Evolutionary conservation across 2,329 filamentous ascomycete genomes (phyloP).

Genomic region (Fusarium multiceps): DNA sequence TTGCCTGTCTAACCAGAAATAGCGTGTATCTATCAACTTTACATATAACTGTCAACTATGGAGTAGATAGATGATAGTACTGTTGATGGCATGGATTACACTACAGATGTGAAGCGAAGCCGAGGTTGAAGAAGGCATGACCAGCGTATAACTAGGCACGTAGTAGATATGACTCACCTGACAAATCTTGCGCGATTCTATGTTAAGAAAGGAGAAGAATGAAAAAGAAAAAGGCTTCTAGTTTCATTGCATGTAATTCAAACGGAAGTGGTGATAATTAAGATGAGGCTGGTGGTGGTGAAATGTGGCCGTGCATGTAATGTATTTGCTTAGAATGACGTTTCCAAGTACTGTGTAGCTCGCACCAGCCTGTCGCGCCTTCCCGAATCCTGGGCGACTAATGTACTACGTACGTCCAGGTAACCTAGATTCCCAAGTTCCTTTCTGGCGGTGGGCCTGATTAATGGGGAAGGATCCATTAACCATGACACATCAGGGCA

Average conservation of each 20-base stretch:
- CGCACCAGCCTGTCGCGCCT: not conserved
- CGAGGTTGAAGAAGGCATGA: not conserved
- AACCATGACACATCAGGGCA: constrained; percentile 22
- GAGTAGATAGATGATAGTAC: not conserved
- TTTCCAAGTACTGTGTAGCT: not conserved
- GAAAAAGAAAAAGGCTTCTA: not conserved
- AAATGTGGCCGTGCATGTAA: constrained; percentile 19
- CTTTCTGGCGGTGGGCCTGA: constrained; percentile 3
- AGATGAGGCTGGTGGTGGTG: constrained; percentile 6
- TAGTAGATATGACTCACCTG: not conserved
- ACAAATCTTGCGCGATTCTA: not conserved
- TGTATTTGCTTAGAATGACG: constrained; percentile 11
- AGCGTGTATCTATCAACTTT: not conserved
- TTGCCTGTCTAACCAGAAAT: not conserved
- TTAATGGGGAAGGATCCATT: constrained; percentile 21
- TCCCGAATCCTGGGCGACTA: not conserved
- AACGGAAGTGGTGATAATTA: not conserved
- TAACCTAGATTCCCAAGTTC: not conserved
- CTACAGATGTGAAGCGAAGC: not conserved
- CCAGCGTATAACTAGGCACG: not conserved
- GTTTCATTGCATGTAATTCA: not conserved
- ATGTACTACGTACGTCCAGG: not conserved
- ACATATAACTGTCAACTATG: not conserved
- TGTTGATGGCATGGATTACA: no score
- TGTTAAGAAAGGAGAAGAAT: no score